Evolutionary conservation across 768 basidiomycete species (phyloP).

Genomic region (Amyloporia xantha): DNA sequence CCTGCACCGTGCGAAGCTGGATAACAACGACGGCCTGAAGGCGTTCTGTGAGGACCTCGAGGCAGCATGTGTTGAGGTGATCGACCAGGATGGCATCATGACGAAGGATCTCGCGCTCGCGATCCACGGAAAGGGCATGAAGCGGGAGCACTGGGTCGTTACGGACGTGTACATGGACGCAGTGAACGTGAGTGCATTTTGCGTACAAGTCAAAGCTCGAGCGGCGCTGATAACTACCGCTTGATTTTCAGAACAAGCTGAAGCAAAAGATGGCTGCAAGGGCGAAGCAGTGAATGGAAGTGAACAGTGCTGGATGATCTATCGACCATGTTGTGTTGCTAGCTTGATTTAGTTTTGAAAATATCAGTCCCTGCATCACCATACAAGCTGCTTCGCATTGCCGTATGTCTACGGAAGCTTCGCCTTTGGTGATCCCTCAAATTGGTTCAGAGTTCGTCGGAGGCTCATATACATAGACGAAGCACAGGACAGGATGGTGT

Average conservation of each 20-base stretch:
- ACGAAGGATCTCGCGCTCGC: slow-evolving; percentile 95
- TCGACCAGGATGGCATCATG: slow-evolving; percentile 88
- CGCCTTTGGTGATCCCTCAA: no score
- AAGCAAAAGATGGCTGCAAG: slow-evolving; percentile 20
- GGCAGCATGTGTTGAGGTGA: slow-evolving; percentile 58
- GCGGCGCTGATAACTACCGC: neutral
- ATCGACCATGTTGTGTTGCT: neutral
- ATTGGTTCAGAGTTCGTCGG: no score
- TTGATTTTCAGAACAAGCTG: slow-evolving; percentile 17
- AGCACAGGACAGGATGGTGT: no score
- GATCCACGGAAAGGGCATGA: slow-evolving; percentile 65
- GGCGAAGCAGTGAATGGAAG: slow-evolving; percentile 6
- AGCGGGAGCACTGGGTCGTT: slow-evolving; percentile 94
- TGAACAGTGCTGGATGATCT: neutral
- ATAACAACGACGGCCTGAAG: slow-evolving; percentile 67
- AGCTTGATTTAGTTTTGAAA: neutral
- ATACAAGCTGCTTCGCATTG: no score
- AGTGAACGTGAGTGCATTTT: slow-evolving; percentile 59
- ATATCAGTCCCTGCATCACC: no score
- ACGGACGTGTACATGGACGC: slow-evolving; percentile 92
- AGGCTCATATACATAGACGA: no score
- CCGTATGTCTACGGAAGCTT: no score
- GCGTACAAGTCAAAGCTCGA: no score
- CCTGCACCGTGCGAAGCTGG: slow-evolving; percentile 87
- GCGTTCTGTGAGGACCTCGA: slow-evolving; percentile 79